A percentile compares a stretch with the other conserved stretches of the same genome.
Conservation (phyloP, 208 protist species). For the Leishmania martiniquensis region DNA sequence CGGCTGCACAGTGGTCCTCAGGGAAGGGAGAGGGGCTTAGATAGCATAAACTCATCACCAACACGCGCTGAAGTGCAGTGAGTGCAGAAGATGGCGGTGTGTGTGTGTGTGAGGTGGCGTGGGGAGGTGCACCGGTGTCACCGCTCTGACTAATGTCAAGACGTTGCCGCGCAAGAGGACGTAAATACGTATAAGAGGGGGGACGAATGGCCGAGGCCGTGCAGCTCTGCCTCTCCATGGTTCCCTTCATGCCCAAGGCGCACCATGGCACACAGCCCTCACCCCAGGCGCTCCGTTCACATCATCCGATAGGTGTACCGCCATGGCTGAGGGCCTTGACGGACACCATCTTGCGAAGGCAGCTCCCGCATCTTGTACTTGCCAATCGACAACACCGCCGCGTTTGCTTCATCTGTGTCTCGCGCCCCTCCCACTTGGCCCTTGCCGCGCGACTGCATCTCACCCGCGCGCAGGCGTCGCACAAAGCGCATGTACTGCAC, state of each 20-base stretch:
- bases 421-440: background rate
- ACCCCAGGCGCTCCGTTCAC: constrained; percentile 6
- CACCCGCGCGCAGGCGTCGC: constrained; percentile 22
- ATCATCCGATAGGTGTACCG: constrained; percentile 61
- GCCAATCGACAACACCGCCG: constrained; percentile 40
- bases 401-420: background rate
- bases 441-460: background rate
- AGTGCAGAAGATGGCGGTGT: background rate
- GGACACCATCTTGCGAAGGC: constrained; percentile 75
- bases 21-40: background rate
- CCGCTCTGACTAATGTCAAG: background rate
- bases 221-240: background rate
- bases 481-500: constrained; percentile 84
- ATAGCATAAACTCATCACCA: no score
- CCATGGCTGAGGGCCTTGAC: constrained; percentile 84
- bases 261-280: background rate
- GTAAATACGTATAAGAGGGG: background rate
- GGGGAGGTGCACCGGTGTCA: background rate
- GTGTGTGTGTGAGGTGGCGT: no score
- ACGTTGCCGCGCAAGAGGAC: background rate
- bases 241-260: background rate
- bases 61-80: background rate
- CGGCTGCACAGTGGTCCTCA: no score
- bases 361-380: constrained; percentile 90
- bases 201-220: background rate